These are phyloP conservation scores for Sophora flavescens DNA, from an alignment of 306 rosid genomes.

Conservation along the genomic window DNA sequence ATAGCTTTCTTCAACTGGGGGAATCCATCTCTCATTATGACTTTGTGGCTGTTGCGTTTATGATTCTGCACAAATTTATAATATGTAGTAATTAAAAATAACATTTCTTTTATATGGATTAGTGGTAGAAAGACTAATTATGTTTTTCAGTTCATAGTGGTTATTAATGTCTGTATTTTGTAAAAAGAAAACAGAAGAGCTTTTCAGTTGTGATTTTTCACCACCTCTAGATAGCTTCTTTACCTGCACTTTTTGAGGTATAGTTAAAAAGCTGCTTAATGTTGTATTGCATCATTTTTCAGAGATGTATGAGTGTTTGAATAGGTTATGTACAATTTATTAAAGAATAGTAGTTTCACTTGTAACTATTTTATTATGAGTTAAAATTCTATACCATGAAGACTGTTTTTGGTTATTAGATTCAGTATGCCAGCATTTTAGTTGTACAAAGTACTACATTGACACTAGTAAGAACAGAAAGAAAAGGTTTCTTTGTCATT, in stretches of 20 bases:
- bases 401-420: no score
- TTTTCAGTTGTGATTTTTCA: neutral
- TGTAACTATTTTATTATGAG: no score
- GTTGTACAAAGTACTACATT: no score
- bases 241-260: no score
- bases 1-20: constrained; percentile 25
- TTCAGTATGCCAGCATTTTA: no score
- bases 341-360: no score
- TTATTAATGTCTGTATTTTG: neutral
- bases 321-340: no score
- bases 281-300: no score
- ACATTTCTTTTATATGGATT: neutral
- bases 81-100: constrained; percentile 14
- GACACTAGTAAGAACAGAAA: neutral
- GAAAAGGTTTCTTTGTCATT: neutral
- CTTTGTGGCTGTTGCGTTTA: neutral
- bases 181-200: neutral
- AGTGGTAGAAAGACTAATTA: constrained; percentile 22
- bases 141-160: neutral
- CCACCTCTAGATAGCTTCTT: no score
- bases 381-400: no score
- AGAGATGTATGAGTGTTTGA: no score
- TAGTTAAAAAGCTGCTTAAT: no score
- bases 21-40: constrained; percentile 24
- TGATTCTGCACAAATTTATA: constrained; percentile 27